These are phyloP conservation scores for Chaetomiaceae sp. DNA, from an alignment of 2,329 filamentous ascomycete genomes.

Conservation along the genomic window DNA sequence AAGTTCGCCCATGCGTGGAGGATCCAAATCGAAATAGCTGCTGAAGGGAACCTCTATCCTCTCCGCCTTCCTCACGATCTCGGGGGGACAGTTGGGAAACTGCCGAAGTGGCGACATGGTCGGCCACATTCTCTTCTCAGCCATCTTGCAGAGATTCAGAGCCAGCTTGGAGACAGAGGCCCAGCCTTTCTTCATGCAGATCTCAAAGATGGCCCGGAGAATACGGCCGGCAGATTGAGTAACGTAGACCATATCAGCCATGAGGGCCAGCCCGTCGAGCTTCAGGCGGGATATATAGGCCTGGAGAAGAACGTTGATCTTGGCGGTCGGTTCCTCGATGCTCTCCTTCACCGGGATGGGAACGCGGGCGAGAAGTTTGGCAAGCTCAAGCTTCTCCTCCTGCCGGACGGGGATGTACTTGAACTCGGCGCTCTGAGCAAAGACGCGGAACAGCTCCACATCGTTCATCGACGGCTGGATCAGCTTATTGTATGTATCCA, in stretches of 20 bases:
- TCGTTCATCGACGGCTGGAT: slow-evolving; percentile 88
- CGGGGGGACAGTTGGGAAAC: slow-evolving; percentile 73
- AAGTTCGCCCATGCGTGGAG: slow-evolving; percentile 91
- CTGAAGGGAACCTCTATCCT: slow-evolving; percentile 90
- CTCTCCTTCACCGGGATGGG: slow-evolving; percentile 97
- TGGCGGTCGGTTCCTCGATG: slow-evolving; percentile 92
- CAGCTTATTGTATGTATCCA: slow-evolving; percentile 94
- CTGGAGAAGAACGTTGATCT: slow-evolving; percentile 96
- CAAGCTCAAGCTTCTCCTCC: slow-evolving; percentile 94
- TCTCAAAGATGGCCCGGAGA: slow-evolving; percentile 90
- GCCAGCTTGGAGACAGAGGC: slow-evolving; percentile 86
- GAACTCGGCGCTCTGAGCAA: slow-evolving; percentile 94
- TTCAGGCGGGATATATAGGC: slow-evolving; percentile 94
- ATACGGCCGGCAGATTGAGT: slow-evolving; percentile 97
- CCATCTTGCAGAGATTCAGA: slow-evolving; percentile 95
- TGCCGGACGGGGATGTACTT: slow-evolving; percentile 98
- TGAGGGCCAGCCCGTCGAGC: slow-evolving; percentile 86
- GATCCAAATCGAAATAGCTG: slow-evolving; percentile 93
- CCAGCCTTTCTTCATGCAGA: slow-evolving; percentile 96
- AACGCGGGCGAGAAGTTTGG: slow-evolving; percentile 81
- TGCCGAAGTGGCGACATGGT: slow-evolving; percentile 95
- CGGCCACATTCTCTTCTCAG: slow-evolving; percentile 99
- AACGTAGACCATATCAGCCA: slow-evolving; percentile 98
- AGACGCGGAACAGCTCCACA: slow-evolving; percentile 94
- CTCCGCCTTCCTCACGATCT: slow-evolving; percentile 88